Base-by-base conservation (phyloP, 208 protist genomes). In the Trypanosoma theileri region DNA sequence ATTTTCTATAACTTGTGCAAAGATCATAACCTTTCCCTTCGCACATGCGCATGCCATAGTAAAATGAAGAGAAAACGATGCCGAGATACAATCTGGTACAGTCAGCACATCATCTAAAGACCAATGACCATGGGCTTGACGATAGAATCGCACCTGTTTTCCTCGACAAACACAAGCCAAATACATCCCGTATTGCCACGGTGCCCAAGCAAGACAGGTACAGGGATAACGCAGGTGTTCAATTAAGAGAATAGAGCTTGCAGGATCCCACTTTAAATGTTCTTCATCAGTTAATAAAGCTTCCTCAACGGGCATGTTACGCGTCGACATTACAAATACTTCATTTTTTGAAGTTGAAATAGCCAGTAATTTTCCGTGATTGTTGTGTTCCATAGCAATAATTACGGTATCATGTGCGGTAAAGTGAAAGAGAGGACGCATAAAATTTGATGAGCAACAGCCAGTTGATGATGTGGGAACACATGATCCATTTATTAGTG, bases 301-400 rank as follows among this genome's bases (percentile, higher is more conserved):
- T 54, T 77, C 68, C 64, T 85, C 79, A 24, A 90, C 62, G 1
- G 81, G 79, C 72, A 92, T 85, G 19, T 83, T 53, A n/a, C 75
- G 65, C 28, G 90, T 93, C 48, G 75, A 75, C 21, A 78, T 91
- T 22, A 93, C 85, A 60, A 88, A 75, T 24, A 95, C 65, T 56
- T 95, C 85, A 24, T 89, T 82, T 55, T 69, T 80, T 21, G 86
- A 93, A 0, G 90, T 92, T 10, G 86, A 74, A 41, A 93, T 77
- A 45, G 81, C 90, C 28, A 93, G 70, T 7, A 93, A 79, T 57
- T 91, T 90, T 65, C 77, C 87, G 59, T 93, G 86, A 64, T 85
- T 89, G 69, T 92, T 93, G 72, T 95, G 84, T 75, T 93, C 85
- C 87, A 95, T 93, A n/a, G 86, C 83, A 0, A 89, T 17, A 44